Evolutionary conservation across 2,329 filamentous ascomycete species (phyloP), one percentile per base, ranked within the genome.

Genomic region (Rhexocercosporidium sp.): DNA sequence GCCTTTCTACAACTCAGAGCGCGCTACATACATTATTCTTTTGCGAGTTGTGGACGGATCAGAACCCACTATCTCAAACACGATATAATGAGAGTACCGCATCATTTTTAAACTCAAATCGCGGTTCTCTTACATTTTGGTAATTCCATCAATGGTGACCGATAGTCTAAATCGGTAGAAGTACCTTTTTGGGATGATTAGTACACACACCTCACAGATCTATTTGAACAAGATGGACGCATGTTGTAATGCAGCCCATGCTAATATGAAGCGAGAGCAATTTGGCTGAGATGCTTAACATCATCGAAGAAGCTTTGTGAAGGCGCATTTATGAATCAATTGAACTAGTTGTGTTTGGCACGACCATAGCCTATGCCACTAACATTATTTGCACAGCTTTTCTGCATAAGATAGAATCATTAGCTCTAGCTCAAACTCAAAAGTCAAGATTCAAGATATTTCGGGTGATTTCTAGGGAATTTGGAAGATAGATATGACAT

Each of bases 91-190:
- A n/a, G n/a, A n/a, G n/a, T n/a, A n/a, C n/a, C n/a, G n/a, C n/a
- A n/a, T n/a, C n/a, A n/a, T 83, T 4, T 90, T 86, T 57, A 88
- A 81, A 8, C 89, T 76, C 20, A 63, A 62, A 31, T 46, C 25
- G 29, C 11, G n/a, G 12, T 39, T 47, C 2, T 34, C 39, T 60
- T 5, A 20, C 41, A 60, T 46, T n/a, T 27, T 27, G 11, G 9
- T 27, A 22, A 66, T 75, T 90, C 88, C 12, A 80, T 79, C 9
- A 81, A 78, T 16, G 81, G 80, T 80, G 57, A 79, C 80, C 12
- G 81, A 76, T 60, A 79, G 81, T 41, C 80, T 73, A 27, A 78
- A 79, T 47, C 81, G 78, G 70, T 82, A 82, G 73, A 82, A 77
- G 68, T 72, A 85, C 18, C 59, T 61, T 14, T 2, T 5, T 14